Evolutionary conservation across 1,139 yeast species (phyloP), one percentile per base, ranked within the genome.

Genomic region (Candida frijolesensis): DNA sequence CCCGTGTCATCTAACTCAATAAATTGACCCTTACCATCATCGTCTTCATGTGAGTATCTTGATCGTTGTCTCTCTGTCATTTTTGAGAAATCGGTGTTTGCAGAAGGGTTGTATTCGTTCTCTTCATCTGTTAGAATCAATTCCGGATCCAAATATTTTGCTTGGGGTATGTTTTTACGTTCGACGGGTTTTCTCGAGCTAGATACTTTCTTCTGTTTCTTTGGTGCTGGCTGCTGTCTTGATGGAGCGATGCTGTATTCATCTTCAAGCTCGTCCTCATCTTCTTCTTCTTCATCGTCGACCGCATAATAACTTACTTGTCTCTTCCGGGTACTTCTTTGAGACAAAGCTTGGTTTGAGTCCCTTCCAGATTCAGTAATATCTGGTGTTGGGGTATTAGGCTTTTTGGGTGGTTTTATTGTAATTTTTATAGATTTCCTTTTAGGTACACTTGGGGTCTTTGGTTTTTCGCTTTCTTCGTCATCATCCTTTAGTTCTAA

Each of bases 51-150:
- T 42, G 72, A 60, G 33, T 67, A 71, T 54, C 76, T 73, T 2
- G 84, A 78, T 44, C 86, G 63, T 61, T 84, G 89, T 60, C 88
- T 68, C 54, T 83, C 87, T 0, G 88, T 83, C 83, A 83, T 77
- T 54, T 80, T 77, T 10, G 83, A 68, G 8, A 78, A 60, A 58
- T 83, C 87, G 5, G 77, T 76, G 51, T 68, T 67, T 34, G 68
- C 70, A 46, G 65, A 67, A 4, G 77, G 76, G 51, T 74, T 70
- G 53, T 74, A 72, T 53, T 75, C 80, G 8, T 68, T 63, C 54
- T 74, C 79, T 58, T 74, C 80, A 51, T 75, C 80, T 0, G 79
- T 74, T 39, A 75, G 64, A 2, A 74, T 57, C 48, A 75, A 62
- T 43, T 75, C 80, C 2, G 68, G 74, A 52, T 75, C 79, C 30